Percentiles rank a stretch among this genome's conserved stretches.
Conservation (phyloP, 192 early-diverging fungal genomes). For the Dispira simplex region DNA sequence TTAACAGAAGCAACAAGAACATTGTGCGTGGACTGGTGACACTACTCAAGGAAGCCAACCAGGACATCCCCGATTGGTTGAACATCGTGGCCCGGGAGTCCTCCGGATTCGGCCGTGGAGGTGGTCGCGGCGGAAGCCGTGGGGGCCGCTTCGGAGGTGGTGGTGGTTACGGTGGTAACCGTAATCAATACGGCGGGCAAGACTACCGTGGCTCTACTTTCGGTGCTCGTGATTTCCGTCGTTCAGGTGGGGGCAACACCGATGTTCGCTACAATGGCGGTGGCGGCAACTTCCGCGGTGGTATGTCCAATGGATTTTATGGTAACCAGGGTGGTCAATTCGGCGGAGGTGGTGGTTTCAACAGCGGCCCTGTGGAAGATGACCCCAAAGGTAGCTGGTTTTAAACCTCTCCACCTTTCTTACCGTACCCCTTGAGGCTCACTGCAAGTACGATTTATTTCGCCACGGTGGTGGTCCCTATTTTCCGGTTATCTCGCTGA, state of each 20-base stretch:
- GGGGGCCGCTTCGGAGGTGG: conserved; percentile 29
- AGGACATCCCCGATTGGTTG: conserved; percentile 79
- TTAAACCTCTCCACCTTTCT: conserved; percentile 17
- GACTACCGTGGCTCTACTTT: conserved; percentile 21
- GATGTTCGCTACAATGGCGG: conserved; percentile 22
- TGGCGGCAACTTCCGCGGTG: conserved; percentile 11
- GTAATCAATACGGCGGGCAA: conserved; percentile 19
- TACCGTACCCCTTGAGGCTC: not conserved
- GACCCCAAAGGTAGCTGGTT: conserved; percentile 46
- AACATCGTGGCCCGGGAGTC: conserved; percentile 49
- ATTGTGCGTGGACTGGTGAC: conserved; percentile 77
- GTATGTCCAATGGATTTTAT: too few species aligned
- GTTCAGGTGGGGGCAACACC: conserved; percentile 1
- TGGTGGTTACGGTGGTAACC: conserved; percentile 19
- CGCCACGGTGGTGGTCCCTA: not conserved
- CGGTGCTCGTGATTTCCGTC: conserved; percentile 17
- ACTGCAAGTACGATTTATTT: not conserved
- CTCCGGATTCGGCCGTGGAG: conserved; percentile 22
- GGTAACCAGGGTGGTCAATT: conserved; percentile 3
- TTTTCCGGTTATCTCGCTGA: not conserved
- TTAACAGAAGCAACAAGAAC: conserved; percentile 72
- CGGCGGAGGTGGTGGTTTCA: conserved; percentile 12
- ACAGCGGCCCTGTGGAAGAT: conserved; percentile 15
- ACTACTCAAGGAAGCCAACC: conserved; percentile 84
- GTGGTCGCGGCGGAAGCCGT: conserved; percentile 35